Evolutionary conservation across 768 basidiomycete species (phyloP).

Genomic region (Lactifluus hygrophoroides): DNA sequence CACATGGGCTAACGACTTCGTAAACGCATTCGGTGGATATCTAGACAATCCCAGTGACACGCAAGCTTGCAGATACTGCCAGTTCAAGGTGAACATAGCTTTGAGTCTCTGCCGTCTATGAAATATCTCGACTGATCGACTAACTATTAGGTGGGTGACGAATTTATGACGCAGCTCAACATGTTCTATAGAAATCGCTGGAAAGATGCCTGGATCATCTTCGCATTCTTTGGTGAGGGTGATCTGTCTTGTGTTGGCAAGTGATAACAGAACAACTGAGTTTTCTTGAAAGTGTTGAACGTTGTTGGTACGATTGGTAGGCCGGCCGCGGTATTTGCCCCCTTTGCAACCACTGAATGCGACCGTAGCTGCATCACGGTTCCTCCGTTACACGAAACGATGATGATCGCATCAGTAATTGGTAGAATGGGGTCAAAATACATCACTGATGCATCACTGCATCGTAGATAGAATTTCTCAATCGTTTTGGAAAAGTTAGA

Average conservation of each 20-base stretch:
- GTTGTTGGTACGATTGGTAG: constrained; percentile 46
- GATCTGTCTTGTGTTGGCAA: neutral
- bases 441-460: too few species aligned
- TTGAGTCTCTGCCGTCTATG: neutral
- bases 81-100: constrained; percentile 40
- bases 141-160: constrained; percentile 44
- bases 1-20: constrained; percentile 61
- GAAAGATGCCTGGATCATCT: constrained; percentile 60
- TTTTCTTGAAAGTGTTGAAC: constrained; percentile 50
- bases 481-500: too few species aligned
- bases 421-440: neutral
- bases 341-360: neutral
- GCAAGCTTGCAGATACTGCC: constrained; percentile 61
- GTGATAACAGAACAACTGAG: neutral
- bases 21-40: constrained; percentile 58
- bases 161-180: constrained; percentile 60
- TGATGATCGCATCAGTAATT: constrained; percentile 23
- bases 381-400: constrained; percentile 63
- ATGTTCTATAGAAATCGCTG: constrained; percentile 53
- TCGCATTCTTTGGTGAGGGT: constrained; percentile 47
- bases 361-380: constrained; percentile 48
- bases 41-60: constrained; percentile 57
- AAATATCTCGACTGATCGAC: neutral
- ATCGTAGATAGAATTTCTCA: too few species aligned
- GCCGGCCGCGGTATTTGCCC: constrained; percentile 14